phyloP scores from a whole-genome alignment of 225 moss, liverwort and hornwort species.

The Neckera pumila region DNA sequence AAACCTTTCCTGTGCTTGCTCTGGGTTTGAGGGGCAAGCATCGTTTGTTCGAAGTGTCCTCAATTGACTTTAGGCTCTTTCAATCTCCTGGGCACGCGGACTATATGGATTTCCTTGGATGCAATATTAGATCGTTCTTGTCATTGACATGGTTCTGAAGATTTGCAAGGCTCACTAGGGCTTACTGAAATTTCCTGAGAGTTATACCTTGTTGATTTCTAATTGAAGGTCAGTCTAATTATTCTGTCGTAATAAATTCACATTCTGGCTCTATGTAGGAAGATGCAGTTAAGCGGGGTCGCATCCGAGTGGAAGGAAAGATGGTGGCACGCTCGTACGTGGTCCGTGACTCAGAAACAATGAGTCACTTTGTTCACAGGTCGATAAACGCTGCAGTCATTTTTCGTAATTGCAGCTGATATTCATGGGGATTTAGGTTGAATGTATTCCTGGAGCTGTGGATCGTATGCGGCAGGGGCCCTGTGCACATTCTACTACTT shows the following conservation, averaged over 20 bases:
- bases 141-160: neutral
- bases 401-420: neutral
- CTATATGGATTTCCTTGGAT: neutral
- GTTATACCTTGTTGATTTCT: neutral
- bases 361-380: slow-evolving; percentile 99
- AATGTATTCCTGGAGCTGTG: neutral
- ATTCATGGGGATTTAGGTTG: neutral
- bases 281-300: slow-evolving; percentile 69
- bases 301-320: slow-evolving; percentile 77
- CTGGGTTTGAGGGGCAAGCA: neutral
- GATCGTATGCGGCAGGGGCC: neutral
- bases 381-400: neutral
- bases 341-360: slow-evolving; percentile 57
- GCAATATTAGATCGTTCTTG: neutral
- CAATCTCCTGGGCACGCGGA: neutral
- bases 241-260: neutral
- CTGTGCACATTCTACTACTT: neutral
- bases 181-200: neutral
- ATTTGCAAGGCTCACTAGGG: neutral
- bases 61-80: neutral
- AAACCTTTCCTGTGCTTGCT: neutral
- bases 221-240: neutral
- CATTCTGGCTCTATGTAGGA: slow-evolving; percentile 35
- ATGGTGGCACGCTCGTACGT: slow-evolving; percentile 51
- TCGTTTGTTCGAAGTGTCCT: neutral